These are phyloP conservation scores for Globisporangium yorkense DNA, from an alignment of 352 stramenopile genomes.

Conservation along the genomic window DNA sequence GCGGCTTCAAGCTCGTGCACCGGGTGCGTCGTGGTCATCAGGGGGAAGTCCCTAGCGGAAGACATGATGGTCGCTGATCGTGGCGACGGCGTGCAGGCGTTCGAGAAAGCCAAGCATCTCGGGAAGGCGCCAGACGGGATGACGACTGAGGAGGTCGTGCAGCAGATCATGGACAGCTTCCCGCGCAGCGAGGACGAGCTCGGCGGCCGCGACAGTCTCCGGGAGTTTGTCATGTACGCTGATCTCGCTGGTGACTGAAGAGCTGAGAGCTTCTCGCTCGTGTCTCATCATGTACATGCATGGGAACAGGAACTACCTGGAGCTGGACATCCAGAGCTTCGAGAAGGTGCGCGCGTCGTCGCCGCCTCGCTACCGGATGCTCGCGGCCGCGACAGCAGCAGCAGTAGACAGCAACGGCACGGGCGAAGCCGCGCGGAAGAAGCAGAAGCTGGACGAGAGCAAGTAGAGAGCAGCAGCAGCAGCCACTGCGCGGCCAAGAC, in stretches of 20 bases:
- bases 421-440: conserved; percentile 18
- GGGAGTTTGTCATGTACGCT: conserved; percentile 56
- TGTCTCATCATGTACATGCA: not conserved
- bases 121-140: conserved; percentile 25
- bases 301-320: conserved; percentile 21
- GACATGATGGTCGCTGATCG: no score
- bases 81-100: conserved; percentile 27
- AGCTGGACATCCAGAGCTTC: conserved; percentile 30
- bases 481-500: not conserved
- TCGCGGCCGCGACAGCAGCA: conserved; percentile 1
- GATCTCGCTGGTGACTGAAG: not conserved
- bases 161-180: conserved; percentile 74
- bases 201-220: conserved; percentile 62
- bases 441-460: conserved; percentile 17
- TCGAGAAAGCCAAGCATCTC: conserved; percentile 63
- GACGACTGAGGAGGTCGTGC: conserved; percentile 52
- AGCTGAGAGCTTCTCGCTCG: no score
- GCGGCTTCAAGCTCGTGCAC: conserved; percentile 76
- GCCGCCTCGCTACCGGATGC: conserved; percentile 23
- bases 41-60: no score
- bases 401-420: not conserved
- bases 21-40: conserved; percentile 20
- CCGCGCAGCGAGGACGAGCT: conserved; percentile 72
- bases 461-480: conserved; percentile 6
- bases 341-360: conserved; percentile 15